These are phyloP conservation scores for Aspergillus sp. DNA, from an alignment of 2,329 filamentous ascomycete species.

Conservation along the genomic window DNA sequence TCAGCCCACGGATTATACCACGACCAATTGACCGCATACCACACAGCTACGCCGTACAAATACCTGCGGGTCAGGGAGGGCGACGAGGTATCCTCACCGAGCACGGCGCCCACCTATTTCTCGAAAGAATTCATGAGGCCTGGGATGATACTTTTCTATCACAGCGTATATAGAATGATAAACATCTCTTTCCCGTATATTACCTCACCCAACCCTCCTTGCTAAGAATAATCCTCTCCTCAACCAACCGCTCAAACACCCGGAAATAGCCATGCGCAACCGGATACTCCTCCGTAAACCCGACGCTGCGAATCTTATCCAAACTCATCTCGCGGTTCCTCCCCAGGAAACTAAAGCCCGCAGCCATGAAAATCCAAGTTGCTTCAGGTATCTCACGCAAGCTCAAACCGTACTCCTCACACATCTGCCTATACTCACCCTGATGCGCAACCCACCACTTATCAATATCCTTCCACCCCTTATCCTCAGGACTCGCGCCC, in stretches of 20 bases:
- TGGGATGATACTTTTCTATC: too few relatives aligned
- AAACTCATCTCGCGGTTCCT: slow-evolving; percentile 22
- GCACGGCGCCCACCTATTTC: too few relatives aligned
- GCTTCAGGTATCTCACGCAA: not conserved
- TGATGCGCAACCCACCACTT: slow-evolving; percentile 23
- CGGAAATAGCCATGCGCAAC: slow-evolving; percentile 18
- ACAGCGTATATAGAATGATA: too few relatives aligned
- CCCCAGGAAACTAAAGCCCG: slow-evolving; percentile 16
- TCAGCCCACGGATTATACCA: too few relatives aligned
- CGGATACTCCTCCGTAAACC: slow-evolving; percentile 23
- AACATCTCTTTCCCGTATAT: too few relatives aligned
- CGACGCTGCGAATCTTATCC: slow-evolving; percentile 24
- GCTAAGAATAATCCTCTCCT: slow-evolving; percentile 8
- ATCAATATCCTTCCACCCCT: slow-evolving; percentile 17
- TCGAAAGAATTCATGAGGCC: too few relatives aligned
- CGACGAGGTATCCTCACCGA: too few relatives aligned
- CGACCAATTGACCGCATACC: too few relatives aligned
- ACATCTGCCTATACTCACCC: slow-evolving; percentile 21
- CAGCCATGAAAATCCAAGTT: slow-evolving; percentile 20
- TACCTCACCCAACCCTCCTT: not conserved
- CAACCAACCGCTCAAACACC: slow-evolving; percentile 11
- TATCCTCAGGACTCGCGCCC: slow-evolving; percentile 2
- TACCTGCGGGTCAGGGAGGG: too few relatives aligned
- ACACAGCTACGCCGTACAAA: too few relatives aligned
- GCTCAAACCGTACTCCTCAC: slow-evolving; percentile 17